Evolutionary conservation across 768 basidiomycete species (phyloP).

Genomic region (Suillus weaverae): DNA sequence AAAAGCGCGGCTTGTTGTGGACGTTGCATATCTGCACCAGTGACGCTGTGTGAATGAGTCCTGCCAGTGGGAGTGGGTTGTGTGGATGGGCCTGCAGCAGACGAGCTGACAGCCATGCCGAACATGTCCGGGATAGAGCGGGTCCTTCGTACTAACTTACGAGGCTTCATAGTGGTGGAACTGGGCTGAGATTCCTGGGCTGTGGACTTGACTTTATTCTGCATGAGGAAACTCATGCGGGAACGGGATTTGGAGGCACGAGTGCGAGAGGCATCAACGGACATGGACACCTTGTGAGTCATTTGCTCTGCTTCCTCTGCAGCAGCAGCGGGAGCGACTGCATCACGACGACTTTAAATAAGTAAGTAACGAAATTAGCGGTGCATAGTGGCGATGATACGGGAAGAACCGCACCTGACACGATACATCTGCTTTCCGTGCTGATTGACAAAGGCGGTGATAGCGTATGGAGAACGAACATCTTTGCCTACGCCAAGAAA

Average conservation of each 20-base stretch:
- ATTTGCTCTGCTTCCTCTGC: conserved; percentile 48
- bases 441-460: conserved; percentile 81
- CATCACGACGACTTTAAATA: conserved; percentile 52
- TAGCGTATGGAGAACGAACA: conserved; percentile 75
- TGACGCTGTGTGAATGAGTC: conserved; percentile 78
- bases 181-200: conserved; percentile 27
- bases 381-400: neutral
- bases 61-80: conserved; percentile 46
- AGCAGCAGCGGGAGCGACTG: conserved; percentile 57
- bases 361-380: neutral
- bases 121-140: conserved; percentile 69
- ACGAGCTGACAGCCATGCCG: conserved; percentile 22
- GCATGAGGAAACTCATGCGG: conserved; percentile 60
- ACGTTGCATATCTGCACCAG: conserved; percentile 62
- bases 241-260: conserved; percentile 51
- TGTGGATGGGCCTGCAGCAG: conserved; percentile 33
- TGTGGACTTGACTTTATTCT: conserved; percentile 49
- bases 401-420: conserved; percentile 50
- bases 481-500: conserved; percentile 63
- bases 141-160: conserved; percentile 66
- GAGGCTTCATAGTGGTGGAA: conserved; percentile 27
- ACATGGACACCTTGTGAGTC: conserved; percentile 32
- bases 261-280: conserved; percentile 39
- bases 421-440: conserved; percentile 78
- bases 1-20: conserved; percentile 29